A percentile compares a stretch with the other conserved stretches of the same genome.
These are phyloP conservation scores for Candida chauliodis DNA, from an alignment of 805 yeast genomes.

Conservation along the genomic window DNA sequence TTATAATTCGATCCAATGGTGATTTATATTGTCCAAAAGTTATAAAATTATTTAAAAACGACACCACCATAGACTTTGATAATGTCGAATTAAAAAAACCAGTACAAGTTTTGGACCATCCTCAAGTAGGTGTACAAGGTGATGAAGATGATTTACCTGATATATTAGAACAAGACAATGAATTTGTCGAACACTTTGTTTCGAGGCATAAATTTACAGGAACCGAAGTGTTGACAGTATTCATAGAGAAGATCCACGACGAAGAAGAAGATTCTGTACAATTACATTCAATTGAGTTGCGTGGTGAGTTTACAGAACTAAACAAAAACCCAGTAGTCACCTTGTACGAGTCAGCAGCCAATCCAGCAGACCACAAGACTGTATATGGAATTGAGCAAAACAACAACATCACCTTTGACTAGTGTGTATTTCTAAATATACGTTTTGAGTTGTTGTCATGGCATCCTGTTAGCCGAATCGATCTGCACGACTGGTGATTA, in stretches of 20 bases:
- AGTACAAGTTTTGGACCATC: slow-evolving; percentile 56
- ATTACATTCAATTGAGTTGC: slow-evolving; percentile 68
- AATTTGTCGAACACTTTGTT: slow-evolving; percentile 76
- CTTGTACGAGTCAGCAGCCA: slow-evolving; percentile 86
- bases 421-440: neutral
- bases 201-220: slow-evolving; percentile 76
- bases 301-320: slow-evolving; percentile 66
- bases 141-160: slow-evolving; percentile 38
- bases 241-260: slow-evolving; percentile 56
- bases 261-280: slow-evolving; percentile 52
- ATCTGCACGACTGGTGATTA: slow-evolving; percentile 7
- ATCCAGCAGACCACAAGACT: slow-evolving; percentile 80
- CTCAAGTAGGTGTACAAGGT: slow-evolving; percentile 53
- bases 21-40: slow-evolving; percentile 63
- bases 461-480: slow-evolving; percentile 5
- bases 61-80: slow-evolving; percentile 68
- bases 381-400: slow-evolving; percentile 3
- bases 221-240: slow-evolving; percentile 62
- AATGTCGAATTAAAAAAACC: slow-evolving; percentile 48
- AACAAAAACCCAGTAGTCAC: slow-evolving; percentile 69
- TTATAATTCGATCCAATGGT: slow-evolving; percentile 65
- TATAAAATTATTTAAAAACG: slow-evolving; percentile 72
- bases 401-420: slow-evolving; percentile 7
- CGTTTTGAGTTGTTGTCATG: neutral
- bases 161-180: slow-evolving; percentile 29